Conservation (phyloP, 129 eudicot species). For the Tanacetum coccineum region DNA sequence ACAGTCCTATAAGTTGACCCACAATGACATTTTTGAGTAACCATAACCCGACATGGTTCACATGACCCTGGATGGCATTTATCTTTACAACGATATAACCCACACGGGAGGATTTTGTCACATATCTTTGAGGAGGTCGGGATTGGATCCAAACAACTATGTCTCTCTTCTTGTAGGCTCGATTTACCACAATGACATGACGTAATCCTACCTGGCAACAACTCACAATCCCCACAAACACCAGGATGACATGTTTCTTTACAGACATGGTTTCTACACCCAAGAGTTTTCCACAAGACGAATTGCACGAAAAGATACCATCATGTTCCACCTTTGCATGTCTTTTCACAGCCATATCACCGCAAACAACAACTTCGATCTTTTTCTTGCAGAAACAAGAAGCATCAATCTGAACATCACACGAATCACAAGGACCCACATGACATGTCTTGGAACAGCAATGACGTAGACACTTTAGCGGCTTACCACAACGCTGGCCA, state of each 20-base stretch:
- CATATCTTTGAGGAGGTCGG: slow-evolving; percentile 72
- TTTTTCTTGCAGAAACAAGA: too few species aligned
- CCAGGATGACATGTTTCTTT: slow-evolving; percentile 84
- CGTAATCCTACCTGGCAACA: slow-evolving; percentile 62
- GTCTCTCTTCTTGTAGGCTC: slow-evolving; percentile 42
- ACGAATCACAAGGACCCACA: too few species aligned
- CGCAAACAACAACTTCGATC: too few species aligned
- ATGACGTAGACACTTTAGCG: too few species aligned
- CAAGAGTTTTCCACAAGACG: slow-evolving; percentile 58
- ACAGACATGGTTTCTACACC: slow-evolving; percentile 83
- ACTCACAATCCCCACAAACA: slow-evolving; percentile 80
- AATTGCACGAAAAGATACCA: slow-evolving; percentile 74
- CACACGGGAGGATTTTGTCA: slow-evolving; percentile 71
- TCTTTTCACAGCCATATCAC: too few species aligned
- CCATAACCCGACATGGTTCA: slow-evolving; percentile 66
- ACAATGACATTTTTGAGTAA: slow-evolving; percentile 80
- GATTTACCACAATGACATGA: slow-evolving; percentile 92
- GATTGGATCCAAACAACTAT: slow-evolving; percentile 77
- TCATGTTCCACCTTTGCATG: slow-evolving; percentile 53
- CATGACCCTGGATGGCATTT: slow-evolving; percentile 75
- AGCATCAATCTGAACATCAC: too few species aligned
- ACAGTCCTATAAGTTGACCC: slow-evolving; percentile 70
- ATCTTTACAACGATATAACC: slow-evolving; percentile 53
- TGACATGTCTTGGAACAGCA: too few species aligned
- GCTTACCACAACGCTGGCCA: too few species aligned